These are phyloP conservation scores for Tylopilus plumbeoviolaceoides DNA, from an alignment of 768 basidiomycete species.

Conservation along the genomic window DNA sequence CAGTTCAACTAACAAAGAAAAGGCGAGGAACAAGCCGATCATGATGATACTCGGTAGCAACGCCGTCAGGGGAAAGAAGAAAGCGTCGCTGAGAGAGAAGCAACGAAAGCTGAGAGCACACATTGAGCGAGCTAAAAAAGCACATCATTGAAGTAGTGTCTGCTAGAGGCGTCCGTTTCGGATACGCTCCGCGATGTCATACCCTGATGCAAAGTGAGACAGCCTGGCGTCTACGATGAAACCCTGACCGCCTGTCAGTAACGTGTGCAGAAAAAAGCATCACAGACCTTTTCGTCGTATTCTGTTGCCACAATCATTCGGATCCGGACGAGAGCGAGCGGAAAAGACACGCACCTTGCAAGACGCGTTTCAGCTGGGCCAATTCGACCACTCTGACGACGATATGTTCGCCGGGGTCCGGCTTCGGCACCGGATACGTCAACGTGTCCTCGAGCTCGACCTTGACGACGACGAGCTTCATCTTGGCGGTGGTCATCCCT, in stretches of 20 bases:
- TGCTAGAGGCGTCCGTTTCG: slow-evolving; percentile 24
- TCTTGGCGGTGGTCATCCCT: slow-evolving; percentile 95
- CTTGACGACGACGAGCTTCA: slow-evolving; percentile 77
- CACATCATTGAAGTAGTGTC: slow-evolving; percentile 18
- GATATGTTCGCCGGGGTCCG: slow-evolving; percentile 87
- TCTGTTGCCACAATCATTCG: slow-evolving; percentile 35
- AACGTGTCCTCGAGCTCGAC: slow-evolving; percentile 65
- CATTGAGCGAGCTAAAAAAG: slow-evolving; percentile 65
- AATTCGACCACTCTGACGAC: slow-evolving; percentile 68
- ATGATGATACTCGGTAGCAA: slow-evolving; percentile 88
- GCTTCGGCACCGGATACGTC: slow-evolving; percentile 65
- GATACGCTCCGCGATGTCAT: slow-evolving; percentile 48
- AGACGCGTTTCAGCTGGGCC: slow-evolving; percentile 51
- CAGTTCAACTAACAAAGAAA: slow-evolving; percentile 89
- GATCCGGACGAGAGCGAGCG: background rate
- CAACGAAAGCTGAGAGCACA: slow-evolving; percentile 75
- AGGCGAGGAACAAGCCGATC: slow-evolving; percentile 89
- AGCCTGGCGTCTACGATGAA: slow-evolving; percentile 74
- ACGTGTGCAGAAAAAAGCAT: background rate
- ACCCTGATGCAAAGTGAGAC: slow-evolving; percentile 71
- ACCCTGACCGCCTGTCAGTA: slow-evolving; percentile 34
- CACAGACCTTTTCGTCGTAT: slow-evolving; percentile 53
- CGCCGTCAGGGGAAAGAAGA: slow-evolving; percentile 79
- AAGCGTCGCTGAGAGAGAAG: slow-evolving; percentile 75
- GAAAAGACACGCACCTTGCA: slow-evolving; percentile 56